Percentiles rank a stretch among this genome's conserved stretches.
Evolutionary conservation across 768 basidiomycete genomes (phyloP).

Genomic region (Amanita molliuscula): DNA sequence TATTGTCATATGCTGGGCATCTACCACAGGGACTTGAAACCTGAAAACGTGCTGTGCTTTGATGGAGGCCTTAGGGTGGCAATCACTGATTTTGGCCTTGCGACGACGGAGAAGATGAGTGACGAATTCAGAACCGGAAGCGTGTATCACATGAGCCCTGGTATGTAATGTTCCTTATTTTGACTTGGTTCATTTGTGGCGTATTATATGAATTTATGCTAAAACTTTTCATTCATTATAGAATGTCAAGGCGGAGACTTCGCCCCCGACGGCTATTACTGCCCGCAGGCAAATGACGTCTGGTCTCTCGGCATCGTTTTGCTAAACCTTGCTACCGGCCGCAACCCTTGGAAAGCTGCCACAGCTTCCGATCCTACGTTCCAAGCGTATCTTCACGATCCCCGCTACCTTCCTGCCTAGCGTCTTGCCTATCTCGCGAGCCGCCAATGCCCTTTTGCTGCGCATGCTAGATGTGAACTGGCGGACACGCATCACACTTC

Average conservation of each 20-base stretch:
- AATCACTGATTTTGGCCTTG: constrained; percentile 93
- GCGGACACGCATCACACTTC: constrained; percentile 37
- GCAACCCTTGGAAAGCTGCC: constrained; percentile 98
- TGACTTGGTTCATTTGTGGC: background rate
- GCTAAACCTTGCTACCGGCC: constrained; percentile 92
- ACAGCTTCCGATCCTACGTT: constrained; percentile 81
- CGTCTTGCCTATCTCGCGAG: constrained; percentile 71
- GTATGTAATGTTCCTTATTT: constrained; percentile 26
- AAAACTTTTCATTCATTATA: constrained; percentile 20
- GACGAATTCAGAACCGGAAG: constrained; percentile 93
- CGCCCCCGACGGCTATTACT: constrained; percentile 67
- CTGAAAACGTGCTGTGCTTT: constrained; percentile 91
- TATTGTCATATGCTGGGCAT: constrained; percentile 92
- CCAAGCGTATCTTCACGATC: constrained; percentile 74
- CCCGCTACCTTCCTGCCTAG: constrained; percentile 73
- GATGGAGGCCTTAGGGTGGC: constrained; percentile 72
- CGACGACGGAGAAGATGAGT: constrained; percentile 80
- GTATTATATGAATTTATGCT: background rate
- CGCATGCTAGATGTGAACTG: constrained; percentile 70
- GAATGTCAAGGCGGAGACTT: constrained; percentile 88
- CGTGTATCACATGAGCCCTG: constrained; percentile 97
- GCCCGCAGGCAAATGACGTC: constrained; percentile 84
- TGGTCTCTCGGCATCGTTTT: constrained; percentile 98
- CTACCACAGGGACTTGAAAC: constrained; percentile 97
- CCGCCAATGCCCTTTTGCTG: constrained; percentile 64